Percentiles rank a stretch among this genome's conserved stretches.
These are phyloP conservation scores for Podospora australis DNA, from an alignment of 495 filamentous ascomycete genomes.

Conservation along the genomic window DNA sequence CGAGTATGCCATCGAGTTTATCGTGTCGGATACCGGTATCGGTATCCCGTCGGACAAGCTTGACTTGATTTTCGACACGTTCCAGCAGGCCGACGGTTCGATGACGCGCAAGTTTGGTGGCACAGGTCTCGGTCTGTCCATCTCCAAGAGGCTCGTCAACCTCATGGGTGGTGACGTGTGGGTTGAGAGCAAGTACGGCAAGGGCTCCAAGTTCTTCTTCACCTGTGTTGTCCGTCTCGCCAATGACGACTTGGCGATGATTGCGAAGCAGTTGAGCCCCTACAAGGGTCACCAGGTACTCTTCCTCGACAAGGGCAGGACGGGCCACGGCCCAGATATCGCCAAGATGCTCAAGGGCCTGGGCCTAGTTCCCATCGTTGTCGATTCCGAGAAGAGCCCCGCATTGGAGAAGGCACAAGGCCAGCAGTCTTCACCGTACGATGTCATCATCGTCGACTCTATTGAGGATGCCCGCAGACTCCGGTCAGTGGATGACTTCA, in stretches of 20 bases:
- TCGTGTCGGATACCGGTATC: conserved; percentile 95
- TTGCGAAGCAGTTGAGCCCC: conserved; percentile 76
- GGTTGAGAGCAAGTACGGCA: conserved; percentile 90
- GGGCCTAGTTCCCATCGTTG: conserved; percentile 73
- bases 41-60: conserved; percentile 95
- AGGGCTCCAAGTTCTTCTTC: conserved; percentile 94
- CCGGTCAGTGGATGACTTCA: conserved; percentile 86
- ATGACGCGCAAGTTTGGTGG: conserved; percentile 96
- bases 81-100: conserved; percentile 97
- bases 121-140: conserved; percentile 91
- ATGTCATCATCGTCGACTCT: conserved; percentile 95
- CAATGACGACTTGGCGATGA: conserved; percentile 69
- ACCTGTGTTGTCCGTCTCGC: conserved; percentile 89
- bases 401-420: conserved; percentile 37
- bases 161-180: conserved; percentile 97
- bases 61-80: conserved; percentile 97
- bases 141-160: conserved; percentile 91
- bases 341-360: conserved; percentile 72
- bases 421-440: conserved; percentile 64
- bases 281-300: conserved; percentile 91
- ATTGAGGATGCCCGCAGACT: conserved; percentile 82
- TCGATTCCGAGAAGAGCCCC: conserved; percentile 57
- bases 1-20: conserved; percentile 93
- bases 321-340: conserved; percentile 70
- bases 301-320: conserved; percentile 91